These are phyloP conservation scores for Leccinum subtestaceum DNA, from an alignment of 768 basidiomycete species.

Conservation along the genomic window DNA sequence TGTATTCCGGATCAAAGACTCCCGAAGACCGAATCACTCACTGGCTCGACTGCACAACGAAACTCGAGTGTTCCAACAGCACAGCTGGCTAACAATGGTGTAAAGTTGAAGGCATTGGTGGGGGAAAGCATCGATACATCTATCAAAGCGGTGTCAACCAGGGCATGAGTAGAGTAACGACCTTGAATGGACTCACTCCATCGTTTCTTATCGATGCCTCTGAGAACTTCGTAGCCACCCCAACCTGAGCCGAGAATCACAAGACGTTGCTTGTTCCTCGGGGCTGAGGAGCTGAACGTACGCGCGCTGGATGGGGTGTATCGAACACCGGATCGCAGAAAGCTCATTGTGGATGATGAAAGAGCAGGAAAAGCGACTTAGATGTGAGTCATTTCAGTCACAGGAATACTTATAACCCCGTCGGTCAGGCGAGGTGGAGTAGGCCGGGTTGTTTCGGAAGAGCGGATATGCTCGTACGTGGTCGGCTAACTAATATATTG, in stretches of 20 bases:
- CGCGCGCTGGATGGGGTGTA: conserved; percentile 20
- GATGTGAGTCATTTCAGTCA: not conserved
- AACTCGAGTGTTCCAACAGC: conserved; percentile 85
- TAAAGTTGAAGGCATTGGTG: conserved; percentile 42
- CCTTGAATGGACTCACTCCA: conserved; percentile 50
- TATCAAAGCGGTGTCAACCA: conserved; percentile 25
- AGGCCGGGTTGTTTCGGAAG: too few species aligned
- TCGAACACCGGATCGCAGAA: conserved; percentile 11
- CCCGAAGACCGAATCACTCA: conserved; percentile 34
- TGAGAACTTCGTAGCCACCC: conserved; percentile 72
- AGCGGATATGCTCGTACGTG: too few species aligned
- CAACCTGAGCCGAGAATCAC: conserved; percentile 76
- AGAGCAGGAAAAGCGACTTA: not conserved
- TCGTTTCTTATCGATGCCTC: conserved; percentile 64
- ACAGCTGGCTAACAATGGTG: conserved; percentile 50
- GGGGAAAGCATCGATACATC: conserved; percentile 69
- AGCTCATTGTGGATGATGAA: conserved; percentile 11
- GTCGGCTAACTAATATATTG: too few species aligned
- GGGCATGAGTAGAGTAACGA: not conserved
- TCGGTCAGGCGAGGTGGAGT: not conserved
- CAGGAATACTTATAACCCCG: not conserved
- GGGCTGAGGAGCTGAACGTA: conserved; percentile 38
- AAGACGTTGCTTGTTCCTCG: conserved; percentile 40
- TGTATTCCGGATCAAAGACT: conserved; percentile 3
- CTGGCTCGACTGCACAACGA: conserved; percentile 76